Base-by-base conservation (phyloP, 2,329 filamentous ascomycete genomes). In the Alternaria arbusti region DNA sequence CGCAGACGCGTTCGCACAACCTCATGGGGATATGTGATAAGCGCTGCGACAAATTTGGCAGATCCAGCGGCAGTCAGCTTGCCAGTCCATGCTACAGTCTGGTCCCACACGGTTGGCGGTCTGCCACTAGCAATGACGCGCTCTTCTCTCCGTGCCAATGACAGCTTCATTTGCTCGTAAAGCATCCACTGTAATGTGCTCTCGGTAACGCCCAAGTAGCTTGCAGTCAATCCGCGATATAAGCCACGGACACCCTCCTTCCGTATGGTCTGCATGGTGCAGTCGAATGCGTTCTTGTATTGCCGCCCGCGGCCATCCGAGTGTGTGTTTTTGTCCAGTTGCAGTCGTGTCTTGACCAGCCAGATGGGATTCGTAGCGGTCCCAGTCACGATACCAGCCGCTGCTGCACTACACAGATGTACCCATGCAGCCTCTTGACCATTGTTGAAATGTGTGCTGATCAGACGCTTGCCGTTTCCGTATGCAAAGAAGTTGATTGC, bases 321-420 rank as follows among this genome's bases (percentile, higher is more conserved):
- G 15, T 90, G 91, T 56, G 89, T 87, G 76, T 92, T 92, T 83
- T 94, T 96, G 83, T 98, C 94, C 32, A 98, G 87, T 82, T 98
- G 94, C 71, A 98, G 79, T 30, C 94, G 86, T 44, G 94, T 98
- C 86, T 98, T 98, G 76, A 98, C 89, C 67, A 98, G 87, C 94
- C 94, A 98, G 75, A 98, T 97, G 2, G 94, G 94, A 80, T 97
- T 97, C 40, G 94, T 98, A 22, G 91, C 92, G 1, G 95, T 97
- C 50, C 92, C 92, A 0, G 95, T 97, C 7, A 90, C 90, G 46
- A 97, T 87, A 3, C 94, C 94, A 1, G 94, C 94, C 15, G 87
- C 85, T 1, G 91, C 88, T 6, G 92, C 94, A 1, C 93, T 90
- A 50, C 87, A 83, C 9, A 97, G 85, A 78, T 97, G 93, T 11